Evolutionary conservation across 2,329 filamentous ascomycete genomes (phyloP).

Genomic region (Sporothrix pseudoabietina): DNA sequence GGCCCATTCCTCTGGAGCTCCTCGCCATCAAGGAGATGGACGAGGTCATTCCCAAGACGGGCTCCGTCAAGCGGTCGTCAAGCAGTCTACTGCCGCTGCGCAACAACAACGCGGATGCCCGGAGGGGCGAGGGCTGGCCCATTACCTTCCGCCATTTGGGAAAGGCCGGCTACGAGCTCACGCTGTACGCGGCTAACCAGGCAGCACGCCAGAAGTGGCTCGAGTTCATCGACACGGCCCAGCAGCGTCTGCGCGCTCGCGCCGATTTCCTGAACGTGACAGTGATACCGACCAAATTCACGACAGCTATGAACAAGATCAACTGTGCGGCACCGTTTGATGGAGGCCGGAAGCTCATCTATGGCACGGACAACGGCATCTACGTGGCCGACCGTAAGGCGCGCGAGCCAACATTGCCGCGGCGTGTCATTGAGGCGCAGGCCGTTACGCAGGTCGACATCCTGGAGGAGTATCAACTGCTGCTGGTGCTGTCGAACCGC

Average conservation of each 20-base stretch:
- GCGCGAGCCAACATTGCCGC: constrained; percentile 76
- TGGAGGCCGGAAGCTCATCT: constrained; percentile 90
- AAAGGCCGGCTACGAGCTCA: constrained; percentile 91
- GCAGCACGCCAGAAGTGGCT: constrained; percentile 94
- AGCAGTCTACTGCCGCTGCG: constrained; percentile 69
- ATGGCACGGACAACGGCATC: constrained; percentile 91
- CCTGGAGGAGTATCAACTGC: constrained; percentile 88
- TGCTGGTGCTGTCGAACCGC: constrained; percentile 91
- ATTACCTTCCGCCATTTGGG: constrained; percentile 96
- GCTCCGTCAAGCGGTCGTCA: constrained; percentile 81
- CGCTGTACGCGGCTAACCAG: constrained; percentile 82
- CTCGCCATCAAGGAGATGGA: constrained; percentile 97
- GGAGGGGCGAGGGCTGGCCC: constrained; percentile 76
- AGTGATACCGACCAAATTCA: constrained; percentile 61
- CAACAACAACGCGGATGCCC: constrained; percentile 54
- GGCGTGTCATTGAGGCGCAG: constrained; percentile 80
- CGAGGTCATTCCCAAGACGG: constrained; percentile 80
- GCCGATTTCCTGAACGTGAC: constrained; percentile 87
- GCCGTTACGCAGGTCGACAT: constrained; percentile 95
- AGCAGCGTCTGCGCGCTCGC: constrained; percentile 81
- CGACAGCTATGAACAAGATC: constrained; percentile 72
- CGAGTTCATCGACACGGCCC: constrained; percentile 89
- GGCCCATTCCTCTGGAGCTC: constrained; percentile 91
- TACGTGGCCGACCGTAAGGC: constrained; percentile 89
- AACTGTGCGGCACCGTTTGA: constrained; percentile 95